phyloP scores from a whole-genome alignment of 768 basidiomycete species.

The Hygrocybe punicea region DNA sequence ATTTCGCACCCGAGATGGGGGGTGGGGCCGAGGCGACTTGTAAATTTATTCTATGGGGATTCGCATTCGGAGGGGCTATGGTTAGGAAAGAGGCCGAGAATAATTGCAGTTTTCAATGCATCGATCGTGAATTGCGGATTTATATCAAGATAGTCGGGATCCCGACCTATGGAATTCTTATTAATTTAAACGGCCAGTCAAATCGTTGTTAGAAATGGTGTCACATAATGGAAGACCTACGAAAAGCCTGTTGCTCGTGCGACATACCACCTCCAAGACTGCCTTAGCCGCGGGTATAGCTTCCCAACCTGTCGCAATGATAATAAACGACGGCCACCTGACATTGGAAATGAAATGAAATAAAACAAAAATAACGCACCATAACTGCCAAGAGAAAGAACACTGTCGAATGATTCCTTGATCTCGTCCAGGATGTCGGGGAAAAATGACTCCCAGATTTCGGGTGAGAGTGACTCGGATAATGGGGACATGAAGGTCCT shows the following conservation, averaged over 20 bases:
- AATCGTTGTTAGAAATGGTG: constrained; percentile 8
- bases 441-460: constrained; percentile 11
- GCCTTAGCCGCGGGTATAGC: constrained; percentile 25
- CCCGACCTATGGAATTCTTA: constrained; percentile 31
- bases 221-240: constrained; percentile 47
- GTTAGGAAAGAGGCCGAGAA: constrained; percentile 40
- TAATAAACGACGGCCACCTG: not conserved
- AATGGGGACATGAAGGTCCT: constrained; percentile 18
- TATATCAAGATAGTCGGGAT: constrained; percentile 40
- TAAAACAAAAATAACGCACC: not conserved
- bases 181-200: not conserved
- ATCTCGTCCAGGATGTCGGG: constrained; percentile 22
- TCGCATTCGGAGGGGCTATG: too few species aligned
- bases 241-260: constrained; percentile 43
- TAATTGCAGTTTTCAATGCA: constrained; percentile 28
- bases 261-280: constrained; percentile 34
- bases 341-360: not conserved
- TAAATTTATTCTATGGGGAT: too few species aligned
- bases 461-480: constrained; percentile 20
- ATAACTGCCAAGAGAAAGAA: constrained; percentile 7
- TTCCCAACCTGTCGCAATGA: constrained; percentile 34
- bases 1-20: too few species aligned
- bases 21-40: too few species aligned
- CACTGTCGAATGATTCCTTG: constrained; percentile 15
- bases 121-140: constrained; percentile 36